Percentiles rank a stretch among this genome's conserved stretches.
Conservation (phyloP, 208 protist genomes). For the Crithidia bombi region DNA sequence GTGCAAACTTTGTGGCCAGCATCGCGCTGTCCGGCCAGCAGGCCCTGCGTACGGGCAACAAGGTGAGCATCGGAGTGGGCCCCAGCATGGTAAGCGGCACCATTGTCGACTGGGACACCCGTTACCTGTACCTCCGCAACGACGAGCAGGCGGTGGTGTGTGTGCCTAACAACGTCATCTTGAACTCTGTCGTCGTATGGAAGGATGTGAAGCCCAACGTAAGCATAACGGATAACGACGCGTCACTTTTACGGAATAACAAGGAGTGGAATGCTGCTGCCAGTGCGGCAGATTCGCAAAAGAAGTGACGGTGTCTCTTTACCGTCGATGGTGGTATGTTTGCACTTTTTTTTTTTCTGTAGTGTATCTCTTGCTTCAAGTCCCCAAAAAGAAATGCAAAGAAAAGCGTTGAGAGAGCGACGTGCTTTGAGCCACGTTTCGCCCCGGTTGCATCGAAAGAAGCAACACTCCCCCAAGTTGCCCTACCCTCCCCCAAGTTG, state of each 20-base stretch:
- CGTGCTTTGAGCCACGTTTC: too few relatives aligned
- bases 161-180: conserved; percentile 77
- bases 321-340: too few relatives aligned
- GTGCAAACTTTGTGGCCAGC: conserved; percentile 83
- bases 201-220: conserved; percentile 24
- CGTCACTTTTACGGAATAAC: conserved; percentile 12
- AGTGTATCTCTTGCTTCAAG: too few relatives aligned
- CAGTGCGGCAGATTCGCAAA: conserved; percentile 2
- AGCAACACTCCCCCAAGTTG: too few relatives aligned
- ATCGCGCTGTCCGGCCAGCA: conserved; percentile 70
- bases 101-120: conserved; percentile 80
- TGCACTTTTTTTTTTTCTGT: not conserved
- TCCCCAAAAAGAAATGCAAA: too few relatives aligned
- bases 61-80: conserved; percentile 66
- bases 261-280: conserved; percentile 46
- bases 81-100: conserved; percentile 42
- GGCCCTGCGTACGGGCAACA: conserved; percentile 64
- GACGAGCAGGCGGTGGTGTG: conserved; percentile 51
- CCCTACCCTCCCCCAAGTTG: too few relatives aligned
- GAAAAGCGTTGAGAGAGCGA: too few relatives aligned
- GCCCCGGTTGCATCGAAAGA: too few relatives aligned
- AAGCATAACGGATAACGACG: not conserved
- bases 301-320: not conserved
- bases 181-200: conserved; percentile 77
- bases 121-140: conserved; percentile 78